Base-by-base conservation (phyloP, 2,329 filamentous ascomycete genomes). In the Pseudopyricularia javanii region DNA sequence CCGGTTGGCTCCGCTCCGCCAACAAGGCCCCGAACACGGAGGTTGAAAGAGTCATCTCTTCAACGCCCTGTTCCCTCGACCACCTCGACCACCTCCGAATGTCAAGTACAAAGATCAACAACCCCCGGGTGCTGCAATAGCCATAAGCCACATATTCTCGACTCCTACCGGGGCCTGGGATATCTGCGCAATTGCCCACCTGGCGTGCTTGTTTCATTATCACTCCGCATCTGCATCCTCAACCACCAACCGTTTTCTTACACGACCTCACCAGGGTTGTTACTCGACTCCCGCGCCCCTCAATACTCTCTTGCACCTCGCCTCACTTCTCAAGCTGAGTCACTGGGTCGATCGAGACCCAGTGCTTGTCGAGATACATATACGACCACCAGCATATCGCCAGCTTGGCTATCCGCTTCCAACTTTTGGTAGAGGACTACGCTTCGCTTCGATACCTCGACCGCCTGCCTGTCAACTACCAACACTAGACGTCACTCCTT, bases 21-120 rank as follows among this genome's bases (percentile, higher is more conserved):
- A 50, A 35, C 57, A 55, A 56, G 58, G 54, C 57, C 55, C 56
- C 57, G 64, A 64, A 64, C 64, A 63, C 63, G 64, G 63, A 60
- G 64, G 64, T 58, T 56, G 65, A 70, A 30, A 69, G 72, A 75
- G 72, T 74, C 66, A 73, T 67, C 70, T 71, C 68, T 74, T 71
- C 66, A 61, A 68, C 66, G 64, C 63, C 67, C 66, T 70, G 63
- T 68, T 69, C 66, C 60, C 62, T 63, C 60, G 64, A 70, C 60
- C 62, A 32, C 50, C 28, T 45, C 61, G 61, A 57, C 62, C 58
- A 53, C 54, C 58, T 59, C 63, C 68, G 68, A 64, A 73, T 72
- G 70, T 66, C 66, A 63, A 67, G 66, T 60, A 62, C 58, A 58
- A 59, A 61, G 63, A 63, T 61, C 58, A 15, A 45, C 40, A 57